phyloP scores from a whole-genome alignment of 2,329 filamentous ascomycete species.

The Penicillium sp. region DNA sequence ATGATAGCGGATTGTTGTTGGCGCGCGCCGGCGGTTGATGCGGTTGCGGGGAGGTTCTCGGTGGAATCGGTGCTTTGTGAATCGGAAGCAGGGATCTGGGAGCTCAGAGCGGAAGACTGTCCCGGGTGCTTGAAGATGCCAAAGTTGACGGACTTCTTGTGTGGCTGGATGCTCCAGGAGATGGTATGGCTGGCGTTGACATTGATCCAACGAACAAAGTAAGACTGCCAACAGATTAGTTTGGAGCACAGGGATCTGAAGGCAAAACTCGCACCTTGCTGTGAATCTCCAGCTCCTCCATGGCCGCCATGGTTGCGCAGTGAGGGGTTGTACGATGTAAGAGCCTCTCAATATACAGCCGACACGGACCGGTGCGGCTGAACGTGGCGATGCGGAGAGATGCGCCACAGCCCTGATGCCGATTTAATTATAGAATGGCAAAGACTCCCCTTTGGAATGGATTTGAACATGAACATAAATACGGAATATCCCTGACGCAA shows the following conservation, averaged over 20 bases:
- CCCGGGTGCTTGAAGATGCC: constrained; percentile 97
- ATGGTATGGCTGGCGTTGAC: constrained; percentile 89
- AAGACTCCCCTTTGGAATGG: too few relatives aligned
- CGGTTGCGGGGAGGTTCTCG: constrained; percentile 35
- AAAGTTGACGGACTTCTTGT: constrained; percentile 98
- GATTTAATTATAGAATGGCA: background rate
- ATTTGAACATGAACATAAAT: too few relatives aligned
- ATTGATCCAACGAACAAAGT: constrained; percentile 96
- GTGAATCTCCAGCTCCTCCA: constrained; percentile 96
- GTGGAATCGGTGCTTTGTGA: constrained; percentile 41
- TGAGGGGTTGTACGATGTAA: constrained; percentile 1
- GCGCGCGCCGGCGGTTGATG: constrained; percentile 47
- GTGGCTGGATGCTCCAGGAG: constrained; percentile 95
- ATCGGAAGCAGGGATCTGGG: constrained; percentile 44
- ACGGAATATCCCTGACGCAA: background rate
- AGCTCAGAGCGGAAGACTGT: constrained; percentile 56
- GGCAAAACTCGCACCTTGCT: constrained; percentile 72
- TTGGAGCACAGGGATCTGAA: constrained; percentile 8
- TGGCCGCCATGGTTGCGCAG: constrained; percentile 71
- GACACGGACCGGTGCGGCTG: constrained; percentile 23
- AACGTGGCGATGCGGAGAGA: constrained; percentile 18
- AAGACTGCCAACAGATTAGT: constrained; percentile 60
- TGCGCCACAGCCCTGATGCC: constrained; percentile 3
- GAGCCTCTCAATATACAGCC: constrained; percentile 11
- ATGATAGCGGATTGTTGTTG: constrained; percentile 71